Evolutionary conservation across 148 eudicot genomes (phyloP), one percentile per base, ranked within the genome.

Genomic region (Drosera capensis): DNA sequence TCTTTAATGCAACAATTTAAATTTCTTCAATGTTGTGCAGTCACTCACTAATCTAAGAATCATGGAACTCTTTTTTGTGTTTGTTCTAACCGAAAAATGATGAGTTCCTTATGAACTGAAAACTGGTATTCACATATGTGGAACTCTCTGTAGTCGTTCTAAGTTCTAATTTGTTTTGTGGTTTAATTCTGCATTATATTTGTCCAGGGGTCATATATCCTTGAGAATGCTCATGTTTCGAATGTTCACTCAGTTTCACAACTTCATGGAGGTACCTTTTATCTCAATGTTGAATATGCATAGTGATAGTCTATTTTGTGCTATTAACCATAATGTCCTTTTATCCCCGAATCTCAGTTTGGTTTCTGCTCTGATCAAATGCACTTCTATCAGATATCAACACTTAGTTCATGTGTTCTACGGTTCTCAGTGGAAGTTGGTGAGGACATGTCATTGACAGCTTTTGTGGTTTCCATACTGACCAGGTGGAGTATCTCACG

Each of bases 401-500:
- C n/a, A n/a, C n/a, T n/a, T n/a, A n/a, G n/a, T n/a, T n/a, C n/a
- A n/a, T n/a, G n/a, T n/a, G n/a, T n/a, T n/a, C 54, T 16, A 36
- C 1, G 36, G n/a, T 2, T n/a, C 18, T 23, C 1, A 14, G 23
- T 35, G 20, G 8, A 3, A 29, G 24, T 30, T 48, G 23, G 8
- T 41, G 45, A 0, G 9, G 7, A 41, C 24, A 12, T 9, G 9
- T 14, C 40, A 25, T 40, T 39, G 5, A 9, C 13, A 2, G 20
- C n/a, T 29, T n/a, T 7, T 22, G n/a, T 51, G 24, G 45, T 21
- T 17, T 14, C 43, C n/a, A 7, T n/a, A n/a, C n/a, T 52, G 46
- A 25, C 42, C 78, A 86, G 95, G 77, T 86, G 21, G 93, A 86
- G 58, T 86, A 81, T 70, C 95, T 86, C 54, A 92, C 95, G 31